Evolutionary conservation across 768 basidiomycete species (phyloP).

Genomic region (Leccinum fibrillosum): DNA sequence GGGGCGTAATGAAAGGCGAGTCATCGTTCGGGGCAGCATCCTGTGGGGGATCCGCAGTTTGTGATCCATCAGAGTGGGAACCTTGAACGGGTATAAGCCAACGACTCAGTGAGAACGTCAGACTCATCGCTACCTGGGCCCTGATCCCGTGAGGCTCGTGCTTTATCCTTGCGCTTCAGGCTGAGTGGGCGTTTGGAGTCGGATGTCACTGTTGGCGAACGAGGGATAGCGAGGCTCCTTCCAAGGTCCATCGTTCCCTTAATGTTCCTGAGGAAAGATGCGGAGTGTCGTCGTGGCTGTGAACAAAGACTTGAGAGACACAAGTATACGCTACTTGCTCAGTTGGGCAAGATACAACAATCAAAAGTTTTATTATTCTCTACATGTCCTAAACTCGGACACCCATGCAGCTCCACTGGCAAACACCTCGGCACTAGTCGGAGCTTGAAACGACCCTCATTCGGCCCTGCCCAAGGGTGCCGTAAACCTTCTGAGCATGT

Average conservation of each 20-base stretch:
- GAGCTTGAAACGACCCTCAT: background rate
- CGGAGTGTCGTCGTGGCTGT: constrained; percentile 24
- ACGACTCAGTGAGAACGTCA: constrained; percentile 3
- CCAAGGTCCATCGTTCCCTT: constrained; percentile 61
- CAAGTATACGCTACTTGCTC: constrained; percentile 7
- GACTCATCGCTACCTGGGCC: constrained; percentile 23
- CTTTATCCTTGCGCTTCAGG: constrained; percentile 49
- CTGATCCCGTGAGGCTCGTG: constrained; percentile 20
- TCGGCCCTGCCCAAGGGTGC: constrained; percentile 13
- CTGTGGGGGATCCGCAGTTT: constrained; percentile 5
- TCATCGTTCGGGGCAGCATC: constrained; percentile 38
- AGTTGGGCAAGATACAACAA: background rate
- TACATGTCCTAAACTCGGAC: background rate
- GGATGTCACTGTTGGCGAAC: constrained; percentile 27
- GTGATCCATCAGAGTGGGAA: constrained; percentile 15
- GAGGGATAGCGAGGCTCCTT: constrained; percentile 47
- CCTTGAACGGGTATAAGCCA: constrained; percentile 13
- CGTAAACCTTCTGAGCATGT: constrained; percentile 15
- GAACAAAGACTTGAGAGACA: constrained; percentile 21
- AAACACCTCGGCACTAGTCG: constrained; percentile 6
- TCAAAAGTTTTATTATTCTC: background rate
- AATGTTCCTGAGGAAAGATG: constrained; percentile 39
- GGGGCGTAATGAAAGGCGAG: constrained; percentile 71
- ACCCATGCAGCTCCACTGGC: background rate
- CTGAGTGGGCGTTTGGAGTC: constrained; percentile 54